These are phyloP conservation scores for Annona cherimola DNA, from an alignment of 164 flowering plant genomes.

Conservation along the genomic window DNA sequence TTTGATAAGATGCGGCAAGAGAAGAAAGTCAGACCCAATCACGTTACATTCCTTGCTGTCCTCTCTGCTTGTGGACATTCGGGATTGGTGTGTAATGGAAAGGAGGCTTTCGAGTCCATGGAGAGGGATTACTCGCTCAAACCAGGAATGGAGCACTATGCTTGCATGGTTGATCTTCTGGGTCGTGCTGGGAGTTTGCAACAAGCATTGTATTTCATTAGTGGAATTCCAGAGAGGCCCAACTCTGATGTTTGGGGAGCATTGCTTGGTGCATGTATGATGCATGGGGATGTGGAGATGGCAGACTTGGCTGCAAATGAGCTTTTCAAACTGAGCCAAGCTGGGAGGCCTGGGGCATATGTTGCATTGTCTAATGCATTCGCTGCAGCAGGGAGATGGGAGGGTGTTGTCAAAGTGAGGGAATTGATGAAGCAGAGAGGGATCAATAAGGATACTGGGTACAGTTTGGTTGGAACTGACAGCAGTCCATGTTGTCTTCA, in stretches of 20 bases:
- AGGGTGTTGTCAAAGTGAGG: constrained; percentile 58
- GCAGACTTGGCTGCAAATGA: constrained; percentile 77
- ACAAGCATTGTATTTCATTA: constrained; percentile 60
- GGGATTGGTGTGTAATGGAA: constrained; percentile 65
- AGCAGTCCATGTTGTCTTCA: constrained; percentile 22
- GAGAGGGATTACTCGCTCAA: constrained; percentile 49
- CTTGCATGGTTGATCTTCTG: constrained; percentile 92
- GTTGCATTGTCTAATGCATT: constrained; percentile 75
- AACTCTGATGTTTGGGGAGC: constrained; percentile 94
- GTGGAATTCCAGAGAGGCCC: constrained; percentile 70
- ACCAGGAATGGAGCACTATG: constrained; percentile 92
- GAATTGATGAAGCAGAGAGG: constrained; percentile 69
- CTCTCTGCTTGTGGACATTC: constrained; percentile 90
- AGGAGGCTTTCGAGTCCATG: constrained; percentile 70
- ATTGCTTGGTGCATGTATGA: constrained; percentile 64
- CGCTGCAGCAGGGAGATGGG: constrained; percentile 86
- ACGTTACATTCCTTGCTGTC: constrained; percentile 77
- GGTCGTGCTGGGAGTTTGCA: constrained; percentile 71
- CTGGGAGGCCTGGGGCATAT: constrained; percentile 71
- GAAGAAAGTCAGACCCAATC: constrained; percentile 44
- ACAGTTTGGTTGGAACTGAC: constrained; percentile 72
- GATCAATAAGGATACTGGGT: constrained; percentile 61
- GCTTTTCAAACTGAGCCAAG: constrained; percentile 52
- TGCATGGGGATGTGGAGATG: constrained; percentile 72
- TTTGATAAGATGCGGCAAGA: constrained; percentile 43